These are phyloP conservation scores for Punica granatum DNA, from an alignment of 345 rosid species.

Conservation along the genomic window DNA sequence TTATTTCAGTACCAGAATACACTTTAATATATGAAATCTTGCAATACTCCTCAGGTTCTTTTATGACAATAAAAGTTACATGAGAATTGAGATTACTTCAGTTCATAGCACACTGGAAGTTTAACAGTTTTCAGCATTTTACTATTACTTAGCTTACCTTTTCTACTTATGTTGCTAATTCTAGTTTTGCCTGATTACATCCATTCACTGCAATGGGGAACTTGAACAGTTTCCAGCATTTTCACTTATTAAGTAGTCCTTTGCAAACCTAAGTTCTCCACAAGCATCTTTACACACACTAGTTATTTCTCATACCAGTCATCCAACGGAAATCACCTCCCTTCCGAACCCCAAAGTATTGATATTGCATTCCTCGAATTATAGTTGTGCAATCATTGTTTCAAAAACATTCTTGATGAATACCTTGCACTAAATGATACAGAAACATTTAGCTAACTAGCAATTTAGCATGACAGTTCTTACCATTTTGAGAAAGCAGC, in stretches of 20 bases:
- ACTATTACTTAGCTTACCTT: neutral
- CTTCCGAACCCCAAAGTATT: neutral
- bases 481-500: constrained; percentile 90
- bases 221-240: neutral
- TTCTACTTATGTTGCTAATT: neutral
- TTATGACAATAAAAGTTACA: neutral
- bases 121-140: neutral
- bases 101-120: neutral
- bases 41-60: neutral
- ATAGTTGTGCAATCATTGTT: neutral
- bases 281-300: neutral
- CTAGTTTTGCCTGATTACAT: neutral
- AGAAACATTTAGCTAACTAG: neutral
- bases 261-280: neutral
- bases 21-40: neutral
- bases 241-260: neutral
- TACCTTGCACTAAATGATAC: neutral
- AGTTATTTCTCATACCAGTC: neutral
- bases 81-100: neutral
- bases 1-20: neutral
- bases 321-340: neutral
- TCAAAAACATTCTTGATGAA: neutral
- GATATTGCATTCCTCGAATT: neutral
- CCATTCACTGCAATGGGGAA: neutral
- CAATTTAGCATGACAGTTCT: neutral